These are phyloP conservation scores for Dichotomopilus funicola DNA, from an alignment of 2,329 filamentous ascomycete species.

Conservation along the genomic window DNA sequence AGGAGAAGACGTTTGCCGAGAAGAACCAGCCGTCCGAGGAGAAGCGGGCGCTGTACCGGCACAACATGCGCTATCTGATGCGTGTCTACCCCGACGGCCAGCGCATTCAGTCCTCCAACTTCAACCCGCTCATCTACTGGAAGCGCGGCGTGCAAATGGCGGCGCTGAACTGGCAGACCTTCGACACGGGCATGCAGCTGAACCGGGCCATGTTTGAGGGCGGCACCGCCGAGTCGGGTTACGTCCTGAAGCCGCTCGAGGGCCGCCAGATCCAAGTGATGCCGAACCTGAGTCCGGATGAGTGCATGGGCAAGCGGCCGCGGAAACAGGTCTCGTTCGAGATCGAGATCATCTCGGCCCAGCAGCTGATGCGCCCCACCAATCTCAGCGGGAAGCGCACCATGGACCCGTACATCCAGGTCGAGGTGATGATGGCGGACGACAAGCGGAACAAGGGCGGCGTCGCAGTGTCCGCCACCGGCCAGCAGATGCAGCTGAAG, in stretches of 20 bases:
- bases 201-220: conserved; percentile 98
- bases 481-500: conserved; percentile 57
- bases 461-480: conserved; percentile 50
- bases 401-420: conserved; percentile 89
- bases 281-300: conserved; percentile 46
- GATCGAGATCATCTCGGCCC: conserved; percentile 86
- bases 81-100: conserved; percentile 84
- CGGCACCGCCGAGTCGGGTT: conserved; percentile 78
- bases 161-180: conserved; percentile 97
- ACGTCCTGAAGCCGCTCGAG: conserved; percentile 86
- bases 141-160: conserved; percentile 95
- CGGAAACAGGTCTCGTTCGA: conserved; percentile 78
- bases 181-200: conserved; percentile 89
- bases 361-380: conserved; percentile 80
- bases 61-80: conserved; percentile 89
- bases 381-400: conserved; percentile 50
- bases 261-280: conserved; percentile 65
- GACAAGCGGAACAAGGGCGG: conserved; percentile 87
- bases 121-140: conserved; percentile 91
- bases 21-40: conserved; percentile 69
- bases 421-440: conserved; percentile 90
- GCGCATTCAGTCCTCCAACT: conserved; percentile 83
- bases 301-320: conserved; percentile 57
- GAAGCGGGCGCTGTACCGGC: conserved; percentile 73
- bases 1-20: conserved; percentile 79